These are phyloP conservation scores for Botrytis sinoallii DNA, from an alignment of 2,329 filamentous ascomycete genomes.

Conservation along the genomic window DNA sequence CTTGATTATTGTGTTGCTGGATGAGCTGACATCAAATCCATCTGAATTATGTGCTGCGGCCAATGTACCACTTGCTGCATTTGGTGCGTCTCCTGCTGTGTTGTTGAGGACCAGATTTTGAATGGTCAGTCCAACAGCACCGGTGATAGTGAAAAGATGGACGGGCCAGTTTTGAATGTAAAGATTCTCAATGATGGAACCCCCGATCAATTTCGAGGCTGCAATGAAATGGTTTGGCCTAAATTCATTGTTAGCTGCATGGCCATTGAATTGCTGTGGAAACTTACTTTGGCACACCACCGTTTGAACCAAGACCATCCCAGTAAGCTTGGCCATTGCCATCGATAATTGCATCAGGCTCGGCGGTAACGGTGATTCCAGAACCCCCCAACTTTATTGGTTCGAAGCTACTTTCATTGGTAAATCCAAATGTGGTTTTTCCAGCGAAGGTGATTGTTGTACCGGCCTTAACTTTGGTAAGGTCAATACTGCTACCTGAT, in stretches of 20 bases:
- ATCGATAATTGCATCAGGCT: constrained; percentile 52
- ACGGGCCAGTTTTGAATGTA: constrained; percentile 54
- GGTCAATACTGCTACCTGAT: constrained; percentile 53
- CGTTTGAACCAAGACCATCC: constrained; percentile 58
- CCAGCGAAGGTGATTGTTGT: constrained; percentile 61
- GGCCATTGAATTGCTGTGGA: neutral
- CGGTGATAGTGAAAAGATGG: constrained; percentile 48
- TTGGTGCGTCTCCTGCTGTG: constrained; percentile 48
- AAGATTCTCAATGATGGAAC: constrained; percentile 48
- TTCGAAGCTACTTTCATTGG: constrained; percentile 29
- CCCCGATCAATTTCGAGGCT: constrained; percentile 48
- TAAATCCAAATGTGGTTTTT: constrained; percentile 45
- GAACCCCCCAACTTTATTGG: constrained; percentile 52
- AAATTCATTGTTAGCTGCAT: constrained; percentile 32
- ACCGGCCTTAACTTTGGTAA: constrained; percentile 50
- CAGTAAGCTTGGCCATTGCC: constrained; percentile 53
- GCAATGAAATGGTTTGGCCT: constrained; percentile 60
- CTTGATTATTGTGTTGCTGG: constrained; percentile 43
- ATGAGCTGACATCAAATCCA: constrained; percentile 48
- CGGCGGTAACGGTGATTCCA: constrained; percentile 52
- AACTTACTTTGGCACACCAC: constrained; percentile 42
- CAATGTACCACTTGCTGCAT: constrained; percentile 29
- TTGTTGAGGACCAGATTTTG: constrained; percentile 55
- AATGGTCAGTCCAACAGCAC: constrained; percentile 44
- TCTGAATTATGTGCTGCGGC: constrained; percentile 50